These are phyloP conservation scores for Meyerozyma elateridarum DNA, from an alignment of 1,139 yeast genomes.

Conservation along the genomic window DNA sequence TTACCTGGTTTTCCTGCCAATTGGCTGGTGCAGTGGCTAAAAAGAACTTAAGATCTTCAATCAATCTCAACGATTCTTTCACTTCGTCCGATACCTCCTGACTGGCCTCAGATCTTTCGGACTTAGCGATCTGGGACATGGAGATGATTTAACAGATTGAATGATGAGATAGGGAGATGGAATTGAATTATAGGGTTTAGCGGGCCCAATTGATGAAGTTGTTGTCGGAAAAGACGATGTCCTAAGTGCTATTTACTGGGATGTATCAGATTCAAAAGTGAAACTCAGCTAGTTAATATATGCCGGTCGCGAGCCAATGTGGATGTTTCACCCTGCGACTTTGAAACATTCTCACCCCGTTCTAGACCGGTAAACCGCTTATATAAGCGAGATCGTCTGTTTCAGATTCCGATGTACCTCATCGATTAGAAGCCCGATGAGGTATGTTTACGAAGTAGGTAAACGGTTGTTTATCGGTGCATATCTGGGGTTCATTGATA, in stretches of 20 bases:
- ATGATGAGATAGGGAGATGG: not conserved
- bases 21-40: slow-evolving; percentile 91
- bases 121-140: slow-evolving; percentile 2
- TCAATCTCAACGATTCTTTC: slow-evolving; percentile 53
- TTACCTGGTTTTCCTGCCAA: slow-evolving; percentile 88
- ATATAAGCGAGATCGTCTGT: not conserved
- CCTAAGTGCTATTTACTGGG: too few relatives aligned
- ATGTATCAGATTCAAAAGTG: slow-evolving; percentile 4
- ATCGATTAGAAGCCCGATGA: too few relatives aligned
- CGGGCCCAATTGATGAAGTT: slow-evolving; percentile 1
- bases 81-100: slow-evolving; percentile 21
- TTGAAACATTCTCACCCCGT: slow-evolving; percentile 1
- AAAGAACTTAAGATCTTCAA: slow-evolving; percentile 78
- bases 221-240: slow-evolving; percentile 1
- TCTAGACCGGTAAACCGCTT: slow-evolving; percentile 1
- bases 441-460: too few relatives aligned
- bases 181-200: not conserved
- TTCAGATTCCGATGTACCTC: slow-evolving; percentile 5
- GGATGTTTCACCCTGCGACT: slow-evolving; percentile 3
- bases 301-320: slow-evolving; percentile 3
- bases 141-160: not conserved
- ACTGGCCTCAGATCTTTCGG: not conserved
- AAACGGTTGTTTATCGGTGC: too few relatives aligned
- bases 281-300: slow-evolving; percentile 2
- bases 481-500: too few relatives aligned